Evolutionary conservation across 305 asterid species (phyloP).

Genomic region (Euphrasia arctica): DNA sequence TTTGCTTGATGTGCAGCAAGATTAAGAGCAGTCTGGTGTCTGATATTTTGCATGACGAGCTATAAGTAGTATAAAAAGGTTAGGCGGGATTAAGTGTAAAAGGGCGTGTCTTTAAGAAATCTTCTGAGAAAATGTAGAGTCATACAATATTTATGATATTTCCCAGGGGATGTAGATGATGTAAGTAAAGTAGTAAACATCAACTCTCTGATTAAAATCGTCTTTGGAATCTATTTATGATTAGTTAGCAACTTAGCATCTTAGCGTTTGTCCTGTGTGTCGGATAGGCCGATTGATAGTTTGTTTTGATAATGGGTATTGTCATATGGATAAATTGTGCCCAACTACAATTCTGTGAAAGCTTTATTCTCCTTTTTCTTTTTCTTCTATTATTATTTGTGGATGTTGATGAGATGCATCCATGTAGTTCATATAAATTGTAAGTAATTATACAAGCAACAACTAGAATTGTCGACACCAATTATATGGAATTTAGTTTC

Average conservation of each 20-base stretch:
- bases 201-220: neutral
- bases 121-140: neutral
- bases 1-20: slow-evolving; percentile 20
- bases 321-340: neutral
- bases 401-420: neutral
- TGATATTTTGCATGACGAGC: slow-evolving; percentile 10
- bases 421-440: neutral
- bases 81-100: slow-evolving; percentile 8
- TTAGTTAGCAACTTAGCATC: neutral
- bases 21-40: slow-evolving; percentile 19
- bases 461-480: neutral
- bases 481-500: neutral
- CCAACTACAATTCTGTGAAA: neutral
- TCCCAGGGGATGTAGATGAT: neutral
- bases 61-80: slow-evolving; percentile 12
- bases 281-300: neutral
- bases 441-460: neutral
- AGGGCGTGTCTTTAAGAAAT: neutral
- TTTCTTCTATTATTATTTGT: neutral
- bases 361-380: neutral
- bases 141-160: neutral
- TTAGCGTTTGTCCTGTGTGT: neutral
- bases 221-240: neutral
- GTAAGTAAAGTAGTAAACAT: neutral
- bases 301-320: neutral